Conservation (phyloP, 139 green algal species). For the Parachlorella kessleri region DNA sequence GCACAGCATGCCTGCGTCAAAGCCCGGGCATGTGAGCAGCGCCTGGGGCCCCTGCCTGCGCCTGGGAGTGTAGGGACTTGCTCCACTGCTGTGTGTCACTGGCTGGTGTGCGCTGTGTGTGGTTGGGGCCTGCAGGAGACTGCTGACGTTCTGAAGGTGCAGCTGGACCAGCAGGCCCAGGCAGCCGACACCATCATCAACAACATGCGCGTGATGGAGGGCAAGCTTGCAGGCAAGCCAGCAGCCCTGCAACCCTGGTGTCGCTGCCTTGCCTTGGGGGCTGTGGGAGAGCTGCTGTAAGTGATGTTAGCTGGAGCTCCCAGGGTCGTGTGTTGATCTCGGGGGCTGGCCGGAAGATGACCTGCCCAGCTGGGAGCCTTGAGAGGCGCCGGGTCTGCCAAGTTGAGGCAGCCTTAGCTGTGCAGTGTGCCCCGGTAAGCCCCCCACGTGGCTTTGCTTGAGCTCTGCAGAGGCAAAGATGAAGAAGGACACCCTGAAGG, state of each 20-base stretch:
- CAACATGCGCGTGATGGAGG: constrained; percentile 90
- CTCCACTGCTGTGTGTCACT: no score
- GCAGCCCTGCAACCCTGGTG: background rate
- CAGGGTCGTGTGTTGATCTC: background rate
- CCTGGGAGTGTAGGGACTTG: no score
- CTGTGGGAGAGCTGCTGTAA: background rate
- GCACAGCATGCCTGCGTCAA: no score
- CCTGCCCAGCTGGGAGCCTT: background rate
- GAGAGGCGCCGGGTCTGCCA: background rate
- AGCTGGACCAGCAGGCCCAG: constrained; percentile 90
- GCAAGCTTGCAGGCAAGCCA: constrained; percentile 65
- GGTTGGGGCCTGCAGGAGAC: constrained; percentile 66
- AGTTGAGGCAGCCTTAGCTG: background rate
- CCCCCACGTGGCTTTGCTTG: no score
- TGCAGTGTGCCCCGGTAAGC: no score
- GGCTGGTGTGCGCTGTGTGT: constrained; percentile 11
- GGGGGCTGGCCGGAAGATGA: background rate
- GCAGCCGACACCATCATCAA: constrained; percentile 89
- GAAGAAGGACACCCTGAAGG: constrained; percentile 99
- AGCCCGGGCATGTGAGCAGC: no score
- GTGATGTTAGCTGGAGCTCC: background rate
- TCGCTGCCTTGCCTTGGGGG: background rate
- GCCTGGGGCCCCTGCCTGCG: no score
- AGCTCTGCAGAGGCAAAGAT: constrained; percentile 87
- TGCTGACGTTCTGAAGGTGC: constrained; percentile 78